phyloP scores from a whole-genome alignment of 768 basidiomycete genomes.

The Suillus placidus region DNA sequence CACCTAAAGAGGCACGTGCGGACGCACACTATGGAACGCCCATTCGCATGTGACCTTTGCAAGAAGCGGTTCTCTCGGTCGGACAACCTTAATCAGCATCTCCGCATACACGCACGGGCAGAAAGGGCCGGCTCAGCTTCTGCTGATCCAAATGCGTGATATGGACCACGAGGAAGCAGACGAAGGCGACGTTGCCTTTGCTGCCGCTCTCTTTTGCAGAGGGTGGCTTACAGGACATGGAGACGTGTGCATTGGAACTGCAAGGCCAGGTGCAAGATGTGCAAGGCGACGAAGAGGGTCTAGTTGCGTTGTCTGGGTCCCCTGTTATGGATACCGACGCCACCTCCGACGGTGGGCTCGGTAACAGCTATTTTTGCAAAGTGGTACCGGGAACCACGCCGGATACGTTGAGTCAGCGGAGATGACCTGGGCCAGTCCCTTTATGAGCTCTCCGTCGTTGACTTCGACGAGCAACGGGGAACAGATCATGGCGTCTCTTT shows the following conservation, averaged over 20 bases:
- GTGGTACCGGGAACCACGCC: conserved; percentile 18
- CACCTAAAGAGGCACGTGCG: conserved; percentile 87
- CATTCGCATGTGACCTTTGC: conserved; percentile 75
- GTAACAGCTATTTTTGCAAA: conserved; percentile 27
- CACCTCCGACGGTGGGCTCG: conserved; percentile 26
- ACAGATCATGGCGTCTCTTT: conserved; percentile 46
- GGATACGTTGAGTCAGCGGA: conserved; percentile 27
- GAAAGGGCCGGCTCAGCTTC: conserved; percentile 32
- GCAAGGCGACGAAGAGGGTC: conserved; percentile 59
- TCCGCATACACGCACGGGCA: conserved; percentile 66
- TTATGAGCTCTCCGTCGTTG: conserved; percentile 19
- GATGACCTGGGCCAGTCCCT: conserved; percentile 27
- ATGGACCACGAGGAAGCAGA: conserved; percentile 39
- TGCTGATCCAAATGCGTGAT: conserved; percentile 31
- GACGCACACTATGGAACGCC: conserved; percentile 88
- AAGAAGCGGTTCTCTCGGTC: conserved; percentile 83
- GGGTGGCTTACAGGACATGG: conserved; percentile 44
- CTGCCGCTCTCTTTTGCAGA: conserved; percentile 29
- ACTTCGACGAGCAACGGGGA: conserved; percentile 39
- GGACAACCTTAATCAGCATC: conserved; percentile 88
- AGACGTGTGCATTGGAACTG: conserved; percentile 65
- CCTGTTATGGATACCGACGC: conserved; percentile 18
- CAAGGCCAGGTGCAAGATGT: conserved; percentile 57
- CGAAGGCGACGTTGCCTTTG: conserved; percentile 31
- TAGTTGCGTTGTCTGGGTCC: conserved; percentile 40